Conservation (phyloP, 2,329 filamentous ascomycete species). For the Hypoxylon sp. region DNA sequence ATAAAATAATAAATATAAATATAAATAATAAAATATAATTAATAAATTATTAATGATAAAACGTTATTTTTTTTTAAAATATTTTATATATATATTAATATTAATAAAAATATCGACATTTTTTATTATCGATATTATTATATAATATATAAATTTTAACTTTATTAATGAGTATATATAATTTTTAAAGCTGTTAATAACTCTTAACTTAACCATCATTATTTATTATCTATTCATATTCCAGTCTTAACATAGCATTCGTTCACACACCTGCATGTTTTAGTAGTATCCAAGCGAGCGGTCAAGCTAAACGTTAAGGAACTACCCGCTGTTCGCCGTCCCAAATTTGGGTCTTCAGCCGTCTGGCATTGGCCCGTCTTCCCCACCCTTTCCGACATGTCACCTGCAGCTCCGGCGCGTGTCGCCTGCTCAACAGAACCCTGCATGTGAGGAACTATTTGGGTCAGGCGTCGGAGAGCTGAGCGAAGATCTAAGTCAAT, state of each 20-base stretch:
- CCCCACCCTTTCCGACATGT: conserved; percentile 26
- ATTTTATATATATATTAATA: too few relatives aligned
- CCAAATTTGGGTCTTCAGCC: conserved; percentile 6
- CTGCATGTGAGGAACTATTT: conserved; percentile 28
- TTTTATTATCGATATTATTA: too few relatives aligned
- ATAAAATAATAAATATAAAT: too few relatives aligned
- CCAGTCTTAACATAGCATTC: too few relatives aligned
- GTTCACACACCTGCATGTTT: too few relatives aligned
- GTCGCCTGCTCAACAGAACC: conserved; percentile 37
- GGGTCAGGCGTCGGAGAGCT: conserved; percentile 31
- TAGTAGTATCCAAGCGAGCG: conserved; percentile 19
- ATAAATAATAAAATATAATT: too few relatives aligned
- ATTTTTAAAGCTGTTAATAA: too few relatives aligned
- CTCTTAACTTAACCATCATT: too few relatives aligned
- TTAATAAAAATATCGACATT: background rate
- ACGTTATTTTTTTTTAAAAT: too few relatives aligned
- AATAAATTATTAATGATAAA: too few relatives aligned
- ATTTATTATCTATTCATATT: too few relatives aligned
- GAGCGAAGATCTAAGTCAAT: conserved; percentile 9
- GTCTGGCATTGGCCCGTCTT: conserved; percentile 4
- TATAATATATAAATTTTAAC: background rate
- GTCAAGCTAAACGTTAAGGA: conserved; percentile 31
- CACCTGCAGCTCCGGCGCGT: conserved; percentile 31
- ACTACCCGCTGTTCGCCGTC: conserved; percentile 26
- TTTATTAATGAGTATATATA: too few relatives aligned